These are phyloP conservation scores for Alternaria triticimaculans DNA, from an alignment of 2,329 filamentous ascomycete genomes.

Conservation along the genomic window DNA sequence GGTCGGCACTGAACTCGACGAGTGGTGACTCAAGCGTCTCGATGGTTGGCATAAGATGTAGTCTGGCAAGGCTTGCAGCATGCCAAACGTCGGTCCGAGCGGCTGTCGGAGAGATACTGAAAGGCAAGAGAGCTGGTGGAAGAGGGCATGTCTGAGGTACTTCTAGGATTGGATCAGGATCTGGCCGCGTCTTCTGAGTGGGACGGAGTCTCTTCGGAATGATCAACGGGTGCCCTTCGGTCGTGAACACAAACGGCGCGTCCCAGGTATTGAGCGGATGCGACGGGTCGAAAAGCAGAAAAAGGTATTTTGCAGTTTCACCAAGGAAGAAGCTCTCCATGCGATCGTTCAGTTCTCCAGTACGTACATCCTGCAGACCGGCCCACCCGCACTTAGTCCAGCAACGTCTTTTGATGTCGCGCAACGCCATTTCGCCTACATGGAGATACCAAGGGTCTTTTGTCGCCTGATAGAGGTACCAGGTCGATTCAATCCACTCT, in stretches of 20 bases:
- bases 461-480: constrained; percentile 93
- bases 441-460: constrained; percentile 95
- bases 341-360: constrained; percentile 86
- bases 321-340: constrained; percentile 99
- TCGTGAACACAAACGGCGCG: constrained; percentile 89
- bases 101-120: constrained; percentile 80
- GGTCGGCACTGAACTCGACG: constrained; percentile 59
- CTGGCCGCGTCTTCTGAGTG: constrained; percentile 4
- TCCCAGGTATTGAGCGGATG: constrained; percentile 90
- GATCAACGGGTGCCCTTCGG: constrained; percentile 91
- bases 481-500: constrained; percentile 96
- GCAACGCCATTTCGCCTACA: constrained; percentile 92
- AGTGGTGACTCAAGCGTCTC: constrained; percentile 65
- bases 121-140: constrained; percentile 63
- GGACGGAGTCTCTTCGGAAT: constrained; percentile 64
- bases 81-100: constrained; percentile 85
- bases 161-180: constrained; percentile 20
- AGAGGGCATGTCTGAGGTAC: constrained; percentile 68
- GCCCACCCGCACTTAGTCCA: constrained; percentile 94
- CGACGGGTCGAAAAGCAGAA: constrained; percentile 82
- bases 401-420: constrained; percentile 86
- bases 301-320: constrained; percentile 95
- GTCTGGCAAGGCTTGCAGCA: constrained; percentile 80
- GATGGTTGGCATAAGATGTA: constrained; percentile 73
- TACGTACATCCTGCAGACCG: constrained; percentile 67